Evolutionary conservation across 257 asterid genomes (phyloP).

Genomic region (Salvia miltiorrhiza): DNA sequence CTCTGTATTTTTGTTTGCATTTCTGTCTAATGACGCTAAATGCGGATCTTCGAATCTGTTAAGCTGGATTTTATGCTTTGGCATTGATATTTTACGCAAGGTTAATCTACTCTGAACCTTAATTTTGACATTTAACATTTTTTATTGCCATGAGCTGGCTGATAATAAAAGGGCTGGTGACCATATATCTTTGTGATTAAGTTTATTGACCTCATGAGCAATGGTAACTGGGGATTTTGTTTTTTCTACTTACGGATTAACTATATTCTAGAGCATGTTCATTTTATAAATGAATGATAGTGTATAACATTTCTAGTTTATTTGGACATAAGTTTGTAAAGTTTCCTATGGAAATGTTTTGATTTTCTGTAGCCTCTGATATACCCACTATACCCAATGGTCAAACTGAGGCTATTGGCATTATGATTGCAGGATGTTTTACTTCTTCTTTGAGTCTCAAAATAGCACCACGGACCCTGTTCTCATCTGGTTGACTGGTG

Average conservation of each 20-base stretch:
- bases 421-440: constrained; percentile 71
- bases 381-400: not conserved
- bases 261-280: not conserved
- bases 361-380: constrained; percentile 2
- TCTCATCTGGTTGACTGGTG: constrained; percentile 98
- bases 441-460: constrained; percentile 90
- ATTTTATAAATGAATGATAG: not conserved
- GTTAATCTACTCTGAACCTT: not conserved
- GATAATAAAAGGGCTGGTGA: not conserved
- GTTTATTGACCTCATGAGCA: not conserved
- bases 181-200: not conserved
- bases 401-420: constrained; percentile 13
- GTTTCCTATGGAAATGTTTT: not conserved
- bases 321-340: not conserved
- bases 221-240: not conserved
- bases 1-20: not conserved
- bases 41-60: not conserved
- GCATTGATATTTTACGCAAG: constrained; percentile 2
- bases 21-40: not conserved
- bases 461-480: constrained; percentile 73
- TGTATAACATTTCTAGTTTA: not conserved
- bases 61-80: constrained; percentile 5
- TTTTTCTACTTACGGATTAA: not conserved
- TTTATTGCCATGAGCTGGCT: constrained; percentile 2
- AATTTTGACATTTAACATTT: constrained; percentile 4